A percentile compares a stretch with the other conserved stretches of the same genome.
These are phyloP conservation scores for Mentha longifolia DNA, from an alignment of 257 asterid species.

Conservation along the genomic window DNA sequence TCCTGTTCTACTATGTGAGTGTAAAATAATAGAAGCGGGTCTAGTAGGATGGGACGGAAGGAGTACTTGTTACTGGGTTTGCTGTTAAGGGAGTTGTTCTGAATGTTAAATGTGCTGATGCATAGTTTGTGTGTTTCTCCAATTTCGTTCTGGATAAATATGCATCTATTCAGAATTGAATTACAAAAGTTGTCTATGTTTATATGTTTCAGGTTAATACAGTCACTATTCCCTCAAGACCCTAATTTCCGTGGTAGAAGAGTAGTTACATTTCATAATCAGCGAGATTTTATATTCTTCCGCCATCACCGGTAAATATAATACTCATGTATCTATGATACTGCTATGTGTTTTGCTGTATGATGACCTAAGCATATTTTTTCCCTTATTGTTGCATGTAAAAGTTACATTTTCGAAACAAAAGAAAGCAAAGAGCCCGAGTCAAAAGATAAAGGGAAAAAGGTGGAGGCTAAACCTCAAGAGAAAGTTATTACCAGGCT, in stretches of 20 bases:
- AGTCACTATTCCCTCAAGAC: slow-evolving; percentile 90
- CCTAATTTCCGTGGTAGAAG: slow-evolving; percentile 90
- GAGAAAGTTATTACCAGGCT: slow-evolving; percentile 79
- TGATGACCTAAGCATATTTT: slow-evolving; percentile 20
- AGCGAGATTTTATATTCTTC: slow-evolving; percentile 92
- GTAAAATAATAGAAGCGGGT: no score
- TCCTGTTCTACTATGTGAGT: no score
- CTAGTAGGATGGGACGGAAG: no score
- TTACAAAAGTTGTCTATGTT: slow-evolving; percentile 15
- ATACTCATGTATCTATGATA: slow-evolving; percentile 7
- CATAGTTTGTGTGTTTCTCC: background rate
- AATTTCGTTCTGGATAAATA: background rate
- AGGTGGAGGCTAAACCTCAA: slow-evolving; percentile 39
- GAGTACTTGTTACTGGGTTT: background rate
- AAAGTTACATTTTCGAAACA: slow-evolving; percentile 76
- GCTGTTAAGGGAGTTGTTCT: background rate
- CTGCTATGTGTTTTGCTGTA: background rate
- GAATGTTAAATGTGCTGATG: background rate
- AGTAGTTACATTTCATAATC: slow-evolving; percentile 95
- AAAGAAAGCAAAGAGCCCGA: slow-evolving; percentile 66
- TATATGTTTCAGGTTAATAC: slow-evolving; percentile 59
- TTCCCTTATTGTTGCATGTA: slow-evolving; percentile 25
- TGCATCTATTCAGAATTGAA: background rate
- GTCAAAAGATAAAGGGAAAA: slow-evolving; percentile 51
- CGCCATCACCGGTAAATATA: slow-evolving; percentile 82